Evolutionary conservation across 306 rosid species (phyloP).

Genomic region (Prunus armeniaca): DNA sequence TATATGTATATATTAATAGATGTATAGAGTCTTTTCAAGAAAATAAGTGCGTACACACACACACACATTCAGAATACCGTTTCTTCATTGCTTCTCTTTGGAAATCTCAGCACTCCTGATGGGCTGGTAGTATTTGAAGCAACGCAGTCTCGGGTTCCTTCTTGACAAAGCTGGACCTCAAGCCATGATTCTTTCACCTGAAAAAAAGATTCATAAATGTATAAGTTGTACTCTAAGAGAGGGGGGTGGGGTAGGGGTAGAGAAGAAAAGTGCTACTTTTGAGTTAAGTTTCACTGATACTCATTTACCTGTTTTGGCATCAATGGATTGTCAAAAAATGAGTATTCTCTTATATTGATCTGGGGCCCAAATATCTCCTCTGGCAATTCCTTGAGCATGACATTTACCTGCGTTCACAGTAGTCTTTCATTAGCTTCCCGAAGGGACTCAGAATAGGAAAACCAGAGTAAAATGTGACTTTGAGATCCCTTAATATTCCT

Average conservation of each 20-base stretch:
- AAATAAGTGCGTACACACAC: background rate
- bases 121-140: constrained; percentile 48
- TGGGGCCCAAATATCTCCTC: constrained; percentile 80
- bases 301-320: constrained; percentile 61
- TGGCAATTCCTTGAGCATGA: constrained; percentile 71
- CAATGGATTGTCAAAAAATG: constrained; percentile 82
- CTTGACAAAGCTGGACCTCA: constrained; percentile 81
- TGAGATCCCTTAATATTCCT: background rate
- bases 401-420: constrained; percentile 52
- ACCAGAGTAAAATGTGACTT: background rate
- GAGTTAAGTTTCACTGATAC: constrained; percentile 14
- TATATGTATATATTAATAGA: background rate
- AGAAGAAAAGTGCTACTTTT: background rate
- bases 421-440: constrained; percentile 23
- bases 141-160: constrained; percentile 51
- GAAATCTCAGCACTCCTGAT: constrained; percentile 66
- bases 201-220: constrained; percentile 20
- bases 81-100: constrained; percentile 87
- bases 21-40: background rate
- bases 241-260: background rate
- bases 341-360: constrained; percentile 77
- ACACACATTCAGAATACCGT: constrained; percentile 42
- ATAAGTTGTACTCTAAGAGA: constrained; percentile 14
- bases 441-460: background rate
- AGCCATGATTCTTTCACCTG: constrained; percentile 92